Evolutionary conservation across 805 yeast genomes (phyloP).

Genomic region (Myxozyma udenii): DNA sequence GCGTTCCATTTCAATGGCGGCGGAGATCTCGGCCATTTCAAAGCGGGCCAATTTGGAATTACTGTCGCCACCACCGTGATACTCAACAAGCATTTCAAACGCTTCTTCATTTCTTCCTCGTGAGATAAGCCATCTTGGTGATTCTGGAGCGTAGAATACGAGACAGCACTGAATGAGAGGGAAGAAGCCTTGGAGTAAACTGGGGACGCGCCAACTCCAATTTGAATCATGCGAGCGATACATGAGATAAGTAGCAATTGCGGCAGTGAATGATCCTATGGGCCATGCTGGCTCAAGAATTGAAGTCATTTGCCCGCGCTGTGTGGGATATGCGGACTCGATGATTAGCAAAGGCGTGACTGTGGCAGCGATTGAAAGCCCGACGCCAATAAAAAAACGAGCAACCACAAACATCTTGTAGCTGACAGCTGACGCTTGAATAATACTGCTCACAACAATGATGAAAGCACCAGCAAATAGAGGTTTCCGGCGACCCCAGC

Average conservation of each 20-base stretch:
- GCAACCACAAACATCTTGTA: constrained; percentile 18
- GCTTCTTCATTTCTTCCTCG: constrained; percentile 58
- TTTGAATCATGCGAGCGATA: constrained; percentile 32
- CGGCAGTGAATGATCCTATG: constrained; percentile 50
- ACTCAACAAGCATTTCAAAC: constrained; percentile 42
- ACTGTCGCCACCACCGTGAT: constrained; percentile 45
- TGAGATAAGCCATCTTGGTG: constrained; percentile 68
- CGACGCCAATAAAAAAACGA: constrained; percentile 16
- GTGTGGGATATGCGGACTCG: constrained; percentile 17
- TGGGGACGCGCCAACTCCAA: constrained; percentile 56
- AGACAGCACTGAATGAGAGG: constrained; percentile 43
- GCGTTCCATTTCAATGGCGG: constrained; percentile 39
- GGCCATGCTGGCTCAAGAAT: constrained; percentile 8
- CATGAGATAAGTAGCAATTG: constrained; percentile 52
- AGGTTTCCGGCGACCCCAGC: constrained; percentile 43
- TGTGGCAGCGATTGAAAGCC: background rate
- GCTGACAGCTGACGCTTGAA: constrained; percentile 11
- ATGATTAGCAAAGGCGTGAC: constrained; percentile 10
- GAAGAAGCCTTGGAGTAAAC: constrained; percentile 50
- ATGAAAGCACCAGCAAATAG: constrained; percentile 7
- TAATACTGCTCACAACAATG: constrained; percentile 4
- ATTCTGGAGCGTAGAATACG: constrained; percentile 50
- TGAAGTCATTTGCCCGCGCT: constrained; percentile 12
- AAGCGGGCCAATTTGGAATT: constrained; percentile 40
- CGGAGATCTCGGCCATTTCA: constrained; percentile 44